These are phyloP conservation scores for Mycena rebaudengoi DNA, from an alignment of 768 basidiomycete genomes.

Conservation along the genomic window DNA sequence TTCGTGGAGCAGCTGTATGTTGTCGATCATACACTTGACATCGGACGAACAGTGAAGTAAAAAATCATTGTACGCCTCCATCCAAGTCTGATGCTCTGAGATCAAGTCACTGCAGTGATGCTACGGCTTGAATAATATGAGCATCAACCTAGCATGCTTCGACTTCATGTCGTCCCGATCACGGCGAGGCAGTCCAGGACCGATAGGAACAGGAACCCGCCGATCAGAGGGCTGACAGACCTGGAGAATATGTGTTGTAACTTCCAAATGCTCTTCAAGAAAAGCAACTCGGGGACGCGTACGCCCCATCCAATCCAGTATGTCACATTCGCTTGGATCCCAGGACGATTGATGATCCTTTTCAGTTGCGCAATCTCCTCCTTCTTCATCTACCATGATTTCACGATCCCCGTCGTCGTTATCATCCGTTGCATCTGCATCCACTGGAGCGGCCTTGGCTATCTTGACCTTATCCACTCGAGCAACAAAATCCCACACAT, in stretches of 20 bases:
- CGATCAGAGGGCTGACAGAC: neutral
- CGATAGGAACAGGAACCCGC: conserved; percentile 43
- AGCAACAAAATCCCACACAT: conserved; percentile 39
- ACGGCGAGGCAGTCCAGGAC: conserved; percentile 39
- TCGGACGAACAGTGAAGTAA: neutral
- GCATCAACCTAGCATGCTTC: conserved; percentile 39
- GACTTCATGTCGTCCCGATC: conserved; percentile 23
- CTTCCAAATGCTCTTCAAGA: conserved; percentile 28
- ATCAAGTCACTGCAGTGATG: conserved; percentile 32
- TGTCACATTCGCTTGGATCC: neutral
- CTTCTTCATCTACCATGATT: conserved; percentile 1
- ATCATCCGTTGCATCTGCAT: no score
- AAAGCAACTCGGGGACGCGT: neutral
- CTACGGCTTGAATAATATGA: conserved; percentile 56
- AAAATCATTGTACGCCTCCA: conserved; percentile 37
- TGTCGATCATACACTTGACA: conserved; percentile 36
- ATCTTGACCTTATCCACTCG: conserved; percentile 29
- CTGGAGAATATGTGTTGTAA: conserved; percentile 24
- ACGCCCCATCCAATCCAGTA: neutral
- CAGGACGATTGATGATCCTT: neutral
- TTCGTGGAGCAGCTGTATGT: conserved; percentile 55
- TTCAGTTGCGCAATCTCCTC: neutral
- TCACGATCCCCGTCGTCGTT: no score
- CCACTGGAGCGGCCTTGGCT: neutral
- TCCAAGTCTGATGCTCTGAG: conserved; percentile 30